Conservation (phyloP, 257 asterid species). For the Plantago major region DNA sequence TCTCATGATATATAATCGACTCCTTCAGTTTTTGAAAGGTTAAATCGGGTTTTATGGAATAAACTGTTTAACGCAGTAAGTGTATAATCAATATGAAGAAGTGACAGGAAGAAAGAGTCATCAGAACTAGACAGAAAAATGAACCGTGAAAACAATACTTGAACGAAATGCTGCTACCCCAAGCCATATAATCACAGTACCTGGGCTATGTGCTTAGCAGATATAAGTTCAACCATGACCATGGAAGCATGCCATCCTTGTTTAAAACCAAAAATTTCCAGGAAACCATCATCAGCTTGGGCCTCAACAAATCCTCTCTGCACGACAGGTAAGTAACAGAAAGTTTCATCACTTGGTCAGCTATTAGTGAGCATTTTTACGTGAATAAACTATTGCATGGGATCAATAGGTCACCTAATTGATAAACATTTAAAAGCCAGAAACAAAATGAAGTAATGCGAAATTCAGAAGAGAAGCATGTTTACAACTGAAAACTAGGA, state of each 20-base stretch:
- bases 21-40: no score
- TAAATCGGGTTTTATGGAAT: no score
- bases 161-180: not conserved
- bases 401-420: not conserved
- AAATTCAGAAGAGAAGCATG: not conserved
- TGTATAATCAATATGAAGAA: no score
- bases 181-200: slow-evolving; percentile 25
- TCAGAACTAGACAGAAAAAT: not conserved
- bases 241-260: slow-evolving; percentile 98
- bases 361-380: not conserved
- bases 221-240: slow-evolving; percentile 84
- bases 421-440: not conserved
- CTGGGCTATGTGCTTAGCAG: slow-evolving; percentile 92
- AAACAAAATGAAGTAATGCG: not conserved
- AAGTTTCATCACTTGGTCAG: not conserved
- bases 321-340: slow-evolving; percentile 2
- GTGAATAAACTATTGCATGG: not conserved
- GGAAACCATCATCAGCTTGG: slow-evolving; percentile 69
- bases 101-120: not conserved
- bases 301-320: slow-evolving; percentile 87
- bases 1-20: no score
- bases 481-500: not conserved
- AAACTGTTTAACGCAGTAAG: no score
- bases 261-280: slow-evolving; percentile 77
- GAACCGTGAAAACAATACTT: not conserved